Evolutionary conservation across 176 grass and related monocot species (phyloP), one percentile per base, ranked within the genome.

Genomic region (Triticum dicoccoides): DNA sequence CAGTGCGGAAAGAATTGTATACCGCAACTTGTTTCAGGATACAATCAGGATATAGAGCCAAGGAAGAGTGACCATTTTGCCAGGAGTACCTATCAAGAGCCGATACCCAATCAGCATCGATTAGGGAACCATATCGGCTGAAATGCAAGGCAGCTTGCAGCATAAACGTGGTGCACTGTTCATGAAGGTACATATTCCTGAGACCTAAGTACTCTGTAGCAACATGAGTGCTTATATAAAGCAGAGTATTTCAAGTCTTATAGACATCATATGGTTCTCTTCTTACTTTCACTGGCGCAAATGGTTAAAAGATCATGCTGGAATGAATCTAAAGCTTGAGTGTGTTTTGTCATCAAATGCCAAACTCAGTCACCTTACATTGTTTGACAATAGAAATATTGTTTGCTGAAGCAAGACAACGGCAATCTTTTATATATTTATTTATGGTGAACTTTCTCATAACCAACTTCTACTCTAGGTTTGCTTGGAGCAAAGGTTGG

Each of bases 401-500:
- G 34, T 35, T 37, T 85, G 61, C 14, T 81, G 7, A 44, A 39
- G n/a, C 14, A 85, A 33, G 45, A 37, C 7, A 69, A 76, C 24
- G 44, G 18, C 9, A 59, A 54, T 78, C 7, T 21, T 74, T 68
- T 76, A 21, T 76, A 21, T 11, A 21, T 61, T 38, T 17, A 24
- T 47, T 73, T 35, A 12, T 76, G 23, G 51, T 80, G 59, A 77
- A 41, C 11, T 82, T 39, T 54, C 65, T 51, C 56, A 68, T 61
- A 92, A 76, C 24, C 62, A 79, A 63, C 84, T 77, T 83, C 68
- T 83, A 79, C 75, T 88, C 67, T 81, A 77, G 73, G 65, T 80
- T 95, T 76, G 51, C 73, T 89, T 89, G 79, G 65, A 82, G 54
- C 29, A 92, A 92, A 95, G 78, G 63, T 69, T 71, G 80, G 81